Percentiles rank a stretch among this genome's conserved stretches.
Conservation (phyloP, 2,329 filamentous ascomycete genomes). For the Alternaria viburni region DNA sequence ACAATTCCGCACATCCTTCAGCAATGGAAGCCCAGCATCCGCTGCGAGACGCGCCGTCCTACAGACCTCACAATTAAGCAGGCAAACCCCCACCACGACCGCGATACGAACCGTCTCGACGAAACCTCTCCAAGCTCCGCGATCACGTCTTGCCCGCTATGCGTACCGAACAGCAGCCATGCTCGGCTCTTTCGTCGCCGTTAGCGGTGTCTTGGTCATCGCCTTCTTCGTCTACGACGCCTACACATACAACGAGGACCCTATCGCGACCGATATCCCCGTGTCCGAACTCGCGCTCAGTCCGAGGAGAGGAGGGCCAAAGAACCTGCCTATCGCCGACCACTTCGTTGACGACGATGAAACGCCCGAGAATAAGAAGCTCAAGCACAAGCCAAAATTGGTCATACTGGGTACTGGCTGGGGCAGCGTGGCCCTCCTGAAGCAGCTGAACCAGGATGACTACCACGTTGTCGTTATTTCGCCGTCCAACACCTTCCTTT, state of each 20-base stretch:
- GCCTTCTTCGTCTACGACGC: constrained; percentile 95
- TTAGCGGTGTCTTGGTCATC: constrained; percentile 72
- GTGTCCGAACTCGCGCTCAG: constrained; percentile 85
- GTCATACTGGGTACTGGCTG: constrained; percentile 94
- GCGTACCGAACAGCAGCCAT: constrained; percentile 73
- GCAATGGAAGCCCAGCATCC: constrained; percentile 30
- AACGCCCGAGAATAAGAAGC: constrained; percentile 68
- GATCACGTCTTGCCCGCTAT: constrained; percentile 56
- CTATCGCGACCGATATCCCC: constrained; percentile 72
- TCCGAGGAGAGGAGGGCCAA: constrained; percentile 84
- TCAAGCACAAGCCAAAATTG: constrained; percentile 88
- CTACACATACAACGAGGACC: constrained; percentile 80
- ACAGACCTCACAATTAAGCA: constrained; percentile 24
- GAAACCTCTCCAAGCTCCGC: constrained; percentile 38
- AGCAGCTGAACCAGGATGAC: constrained; percentile 85
- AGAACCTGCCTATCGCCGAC: constrained; percentile 92
- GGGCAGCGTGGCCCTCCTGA: constrained; percentile 91
- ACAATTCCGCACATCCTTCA: constrained; percentile 35
- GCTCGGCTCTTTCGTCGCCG: constrained; percentile 75
- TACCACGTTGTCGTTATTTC: constrained; percentile 97
- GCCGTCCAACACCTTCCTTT: constrained; percentile 95
- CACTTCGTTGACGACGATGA: constrained; percentile 90
- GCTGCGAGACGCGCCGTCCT: constrained; percentile 31
- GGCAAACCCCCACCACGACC: constrained; percentile 15
- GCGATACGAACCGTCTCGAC: constrained; percentile 37